Evolutionary conservation across 495 filamentous ascomycete species (phyloP), one percentile per base, ranked within the genome.

Genomic region (Penicillium roqueforti): DNA sequence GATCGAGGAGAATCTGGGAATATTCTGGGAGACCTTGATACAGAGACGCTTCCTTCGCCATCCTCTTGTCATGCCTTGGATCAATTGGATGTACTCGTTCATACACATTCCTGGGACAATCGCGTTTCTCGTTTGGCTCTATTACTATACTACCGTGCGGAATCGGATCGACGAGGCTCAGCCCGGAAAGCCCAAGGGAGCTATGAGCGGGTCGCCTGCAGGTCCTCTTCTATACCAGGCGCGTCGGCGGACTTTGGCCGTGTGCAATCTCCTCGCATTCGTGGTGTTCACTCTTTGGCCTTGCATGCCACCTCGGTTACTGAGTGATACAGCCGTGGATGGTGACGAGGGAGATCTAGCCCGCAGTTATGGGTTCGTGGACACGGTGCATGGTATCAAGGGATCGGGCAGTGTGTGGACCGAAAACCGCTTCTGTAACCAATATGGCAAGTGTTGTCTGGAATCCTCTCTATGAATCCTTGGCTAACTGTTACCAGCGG

Each of bases 71-170:
- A 78, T 80, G 77, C 68, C 47, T 13, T 76, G 68, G 69, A 74
- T 72, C 58, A 91, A 91, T 60, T 76, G 82, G 62, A 79, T 81
- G 13, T 91, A 91, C 63, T 88, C 85, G 1, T 89, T 89, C 59
- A 88, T 92, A 57, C 87, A 91, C 66, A 91, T 92, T 51, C 88
- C 87, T 0, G 87, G 86, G 13, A 89, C 87, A 3, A 89, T 89
- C 46, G 76, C 80, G 10, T 88, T 85, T 62, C 74, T 87, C 22
- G 80, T 85, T 52, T 82, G 79, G 65, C 74, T 88, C 6, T 87
- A 82, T 65, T 84, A 87, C 66, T 82, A 81, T 58, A 87, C 83
- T 29, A 84, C 78, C 43, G 77, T 79, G 20, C 72, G 58, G 57
- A 79, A 73, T 55, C 56, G 69, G 8, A 64, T 65, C 41, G 62